Conservation (phyloP, 805 yeast species). For the Lachancea cidri region DNA sequence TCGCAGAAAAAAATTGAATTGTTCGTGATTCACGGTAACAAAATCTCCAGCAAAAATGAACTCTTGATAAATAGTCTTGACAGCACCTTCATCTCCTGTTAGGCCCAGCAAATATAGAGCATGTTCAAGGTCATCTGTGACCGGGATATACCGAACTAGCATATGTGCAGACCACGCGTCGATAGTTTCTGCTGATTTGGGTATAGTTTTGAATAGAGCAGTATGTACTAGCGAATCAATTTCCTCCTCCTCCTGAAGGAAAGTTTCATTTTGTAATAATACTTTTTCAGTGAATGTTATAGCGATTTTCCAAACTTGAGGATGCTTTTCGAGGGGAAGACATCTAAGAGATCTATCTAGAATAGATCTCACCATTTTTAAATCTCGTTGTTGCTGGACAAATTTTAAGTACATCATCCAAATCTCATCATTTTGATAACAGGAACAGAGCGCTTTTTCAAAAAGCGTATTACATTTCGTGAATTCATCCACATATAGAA, state of each 20-base stretch:
- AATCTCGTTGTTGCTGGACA: constrained; percentile 37
- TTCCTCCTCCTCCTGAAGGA: constrained; percentile 14
- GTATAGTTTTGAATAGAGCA: constrained; percentile 9
- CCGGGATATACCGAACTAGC: constrained; percentile 19
- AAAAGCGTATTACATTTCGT: constrained; percentile 39
- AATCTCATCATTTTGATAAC: constrained; percentile 35
- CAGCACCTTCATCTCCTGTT: constrained; percentile 13
- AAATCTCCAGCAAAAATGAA: constrained; percentile 8
- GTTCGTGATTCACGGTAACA: constrained; percentile 2
- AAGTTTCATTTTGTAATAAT: constrained; percentile 4
- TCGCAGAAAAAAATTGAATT: constrained; percentile 3
- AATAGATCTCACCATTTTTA: constrained; percentile 28
- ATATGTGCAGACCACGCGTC: constrained; percentile 24
- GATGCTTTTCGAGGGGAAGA: constrained; percentile 16
- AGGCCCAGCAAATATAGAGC: constrained; percentile 5
- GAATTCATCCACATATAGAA: constrained; percentile 31
- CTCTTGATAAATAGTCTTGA: constrained; percentile 13
- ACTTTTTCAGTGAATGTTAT: constrained; percentile 17
- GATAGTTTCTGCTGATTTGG: constrained; percentile 7
- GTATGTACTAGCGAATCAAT: constrained; percentile 10
- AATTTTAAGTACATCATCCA: constrained; percentile 51
- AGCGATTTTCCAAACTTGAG: constrained; percentile 23
- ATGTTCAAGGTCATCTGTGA: constrained; percentile 14
- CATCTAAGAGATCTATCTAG: constrained; percentile 19
- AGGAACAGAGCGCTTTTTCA: constrained; percentile 39